A percentile compares a stretch with the other conserved stretches of the same genome.
Conservation (phyloP, 169 alveolate species). For the Plasmodium knowlesi region DNA sequence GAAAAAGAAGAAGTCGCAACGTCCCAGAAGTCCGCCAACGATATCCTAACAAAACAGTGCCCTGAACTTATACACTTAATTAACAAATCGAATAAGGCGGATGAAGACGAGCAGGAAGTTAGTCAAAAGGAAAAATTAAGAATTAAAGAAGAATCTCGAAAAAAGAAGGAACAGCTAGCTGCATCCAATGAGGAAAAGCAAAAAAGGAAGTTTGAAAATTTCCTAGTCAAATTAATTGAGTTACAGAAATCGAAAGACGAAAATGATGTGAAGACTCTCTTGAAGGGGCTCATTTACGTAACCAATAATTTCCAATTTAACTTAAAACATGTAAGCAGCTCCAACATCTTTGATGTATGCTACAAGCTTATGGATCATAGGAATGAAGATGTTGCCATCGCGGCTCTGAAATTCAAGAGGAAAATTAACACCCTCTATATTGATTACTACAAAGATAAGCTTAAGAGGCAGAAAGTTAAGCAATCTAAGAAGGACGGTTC, state of each 20-base stretch:
- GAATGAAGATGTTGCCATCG: constrained; percentile 66
- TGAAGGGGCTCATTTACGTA: constrained; percentile 40
- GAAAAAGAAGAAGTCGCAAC: not conserved
- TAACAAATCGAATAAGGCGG: constrained; percentile 6
- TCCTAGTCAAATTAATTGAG: constrained; percentile 47
- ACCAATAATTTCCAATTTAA: constrained; percentile 54
- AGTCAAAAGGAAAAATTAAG: not conserved
- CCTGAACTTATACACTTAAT: constrained; percentile 70
- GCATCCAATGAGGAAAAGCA: constrained; percentile 44
- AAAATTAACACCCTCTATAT: constrained; percentile 49
- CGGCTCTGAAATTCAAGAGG: constrained; percentile 69
- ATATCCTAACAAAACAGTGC: constrained; percentile 52
- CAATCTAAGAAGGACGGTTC: not conserved
- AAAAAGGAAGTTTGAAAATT: constrained; percentile 41
- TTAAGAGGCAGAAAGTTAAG: constrained; percentile 1
- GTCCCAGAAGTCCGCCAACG: constrained; percentile 1
- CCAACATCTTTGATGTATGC: constrained; percentile 60
- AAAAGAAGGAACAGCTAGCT: not conserved
- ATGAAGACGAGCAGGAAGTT: constrained; percentile 3
- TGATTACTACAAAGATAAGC: constrained; percentile 33
- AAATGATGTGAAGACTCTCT: constrained; percentile 30
- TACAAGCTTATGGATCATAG: constrained; percentile 70
- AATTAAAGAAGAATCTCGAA: constrained; percentile 6
- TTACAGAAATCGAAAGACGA: constrained; percentile 64
- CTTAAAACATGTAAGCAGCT: constrained; percentile 32